Base-by-base conservation (phyloP, 2,329 filamentous ascomycete genomes). In the Proliferodiscus dingleyae region DNA sequence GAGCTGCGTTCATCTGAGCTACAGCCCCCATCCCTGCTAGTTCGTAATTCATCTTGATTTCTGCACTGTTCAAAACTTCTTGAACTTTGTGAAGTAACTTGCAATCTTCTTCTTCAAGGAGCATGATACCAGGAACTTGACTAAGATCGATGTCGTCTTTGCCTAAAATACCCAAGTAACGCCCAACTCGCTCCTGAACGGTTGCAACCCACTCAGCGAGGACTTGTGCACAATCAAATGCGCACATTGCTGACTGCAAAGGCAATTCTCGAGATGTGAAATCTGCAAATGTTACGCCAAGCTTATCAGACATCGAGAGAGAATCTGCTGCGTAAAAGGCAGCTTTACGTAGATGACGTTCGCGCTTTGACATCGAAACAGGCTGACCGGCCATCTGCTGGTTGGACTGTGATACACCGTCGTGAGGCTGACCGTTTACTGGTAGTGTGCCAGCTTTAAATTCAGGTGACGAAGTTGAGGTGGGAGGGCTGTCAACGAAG, bases 321-420 rank as follows among this genome's bases (percentile, higher is more conserved):
- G 90, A 95, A 64, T 96, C 89, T 1, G 89, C 89, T 1, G 93
- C 93, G 61, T 95, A 95, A 62, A 89, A 94, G 0, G 91, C 93
- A n/a, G 93, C 93, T 64, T 91, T 94, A 34, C 91, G 84, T 16
- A 97, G 74, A 60, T 95, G 88, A 54, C 83, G 85, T 67, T 98
- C 91, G 2, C 89, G 83, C 47, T 85, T 83, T 0, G 85, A 82
- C 9, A 77, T 80, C 9, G 74, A 68, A 36, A 68, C 61, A 47
- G 54, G 57, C 52, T 44, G 65, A 36, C 23, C 49, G 47, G 42
- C 50, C 29, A 56, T 23, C 57, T 64, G 26, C 55, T 59, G 26
- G 18, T 42, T 64, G 15, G 42, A 30, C 3, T 45, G 42, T 26
- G 24, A 6, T 6, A 37, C 23, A 65, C 44, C 65, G 65, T 22